These are phyloP conservation scores for Artemisia tridentata DNA, from an alignment of 129 eudicot genomes.

Conservation along the genomic window DNA sequence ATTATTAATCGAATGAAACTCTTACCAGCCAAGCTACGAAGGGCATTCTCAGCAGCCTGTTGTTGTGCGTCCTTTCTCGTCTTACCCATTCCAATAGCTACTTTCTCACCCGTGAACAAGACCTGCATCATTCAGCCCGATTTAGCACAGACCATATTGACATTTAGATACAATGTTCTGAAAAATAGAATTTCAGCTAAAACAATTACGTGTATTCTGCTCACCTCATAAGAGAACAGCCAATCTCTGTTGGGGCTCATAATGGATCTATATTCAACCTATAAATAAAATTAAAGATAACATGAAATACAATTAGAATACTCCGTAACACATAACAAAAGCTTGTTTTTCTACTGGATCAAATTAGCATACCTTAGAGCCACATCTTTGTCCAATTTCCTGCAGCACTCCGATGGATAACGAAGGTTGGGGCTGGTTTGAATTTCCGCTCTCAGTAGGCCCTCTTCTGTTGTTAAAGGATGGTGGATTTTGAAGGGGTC, in stretches of 20 bases:
- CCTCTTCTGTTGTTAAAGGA: constrained; percentile 40
- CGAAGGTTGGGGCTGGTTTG: constrained; percentile 43
- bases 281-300: constrained; percentile 23
- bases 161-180: not conserved
- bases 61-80: constrained; percentile 88
- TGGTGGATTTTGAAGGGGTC: constrained; percentile 33
- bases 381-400: constrained; percentile 81
- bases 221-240: constrained; percentile 77
- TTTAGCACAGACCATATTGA: constrained; percentile 1
- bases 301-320: constrained; percentile 13
- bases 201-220: constrained; percentile 17
- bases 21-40: constrained; percentile 77
- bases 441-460: constrained; percentile 47
- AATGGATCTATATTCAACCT: constrained; percentile 86
- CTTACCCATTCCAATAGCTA: constrained; percentile 85
- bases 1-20: not conserved
- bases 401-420: constrained; percentile 68
- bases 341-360: not conserved
- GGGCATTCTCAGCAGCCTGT: constrained; percentile 93
- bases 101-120: constrained; percentile 68
- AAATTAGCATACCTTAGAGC: constrained; percentile 56
- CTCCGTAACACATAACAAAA: constrained; percentile 12
- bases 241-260: constrained; percentile 60
- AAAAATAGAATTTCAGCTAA: constrained; percentile 1
- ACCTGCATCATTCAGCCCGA: constrained; percentile 54